Evolutionary conservation across 805 yeast species (phyloP), one percentile per base, ranked within the genome.

Genomic region (Helenozyma rhizophorensis): DNA sequence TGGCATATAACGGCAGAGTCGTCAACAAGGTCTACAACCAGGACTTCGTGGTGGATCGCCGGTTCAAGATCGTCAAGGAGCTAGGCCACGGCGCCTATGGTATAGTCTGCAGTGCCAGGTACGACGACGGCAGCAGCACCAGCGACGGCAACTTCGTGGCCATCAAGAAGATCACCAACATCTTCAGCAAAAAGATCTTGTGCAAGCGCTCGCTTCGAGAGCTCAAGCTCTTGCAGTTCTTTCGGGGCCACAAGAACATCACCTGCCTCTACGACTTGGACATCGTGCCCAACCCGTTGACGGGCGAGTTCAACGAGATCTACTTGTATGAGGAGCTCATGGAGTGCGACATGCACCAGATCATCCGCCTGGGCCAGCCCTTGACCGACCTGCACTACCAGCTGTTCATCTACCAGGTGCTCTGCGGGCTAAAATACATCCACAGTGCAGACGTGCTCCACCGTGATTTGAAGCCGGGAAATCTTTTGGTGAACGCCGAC

Each of bases 311-410:
- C 67, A 88, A 89, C 59, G 98, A 94, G 51, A 72, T 93, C 9
- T 93, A 93, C 47, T 68, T 93, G 6, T 93, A 93, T 53, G 98
- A 93, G 59, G 98, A 90, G 60, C 68, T 90, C 49, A 93, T 93
- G 97, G 97, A 90, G 58, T 90, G 97, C 61, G 98, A 93, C 59
- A 82, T 93, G 87, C 96, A 90, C 60, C 97, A 90, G 59, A 93
- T 93, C 51, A 90, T 93, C 42, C 74, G 95, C 47, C 84, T 96
- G 9, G 90, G 89, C 14, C 97, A 93, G 58, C 84, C 95, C 0
- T 68, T 93, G 45, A 86, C 96, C 1, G 97, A 93, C 56, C 86
- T 89, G 21, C 98, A 93, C 58, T 89, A 85, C 59, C 98, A 93
- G 62, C 80, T 86, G 42, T 93, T 93, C 52, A 74, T 86, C 12